Base-by-base conservation (phyloP, 1,139 yeast genomes). In the Nakaseomyces glabratus region DNA sequence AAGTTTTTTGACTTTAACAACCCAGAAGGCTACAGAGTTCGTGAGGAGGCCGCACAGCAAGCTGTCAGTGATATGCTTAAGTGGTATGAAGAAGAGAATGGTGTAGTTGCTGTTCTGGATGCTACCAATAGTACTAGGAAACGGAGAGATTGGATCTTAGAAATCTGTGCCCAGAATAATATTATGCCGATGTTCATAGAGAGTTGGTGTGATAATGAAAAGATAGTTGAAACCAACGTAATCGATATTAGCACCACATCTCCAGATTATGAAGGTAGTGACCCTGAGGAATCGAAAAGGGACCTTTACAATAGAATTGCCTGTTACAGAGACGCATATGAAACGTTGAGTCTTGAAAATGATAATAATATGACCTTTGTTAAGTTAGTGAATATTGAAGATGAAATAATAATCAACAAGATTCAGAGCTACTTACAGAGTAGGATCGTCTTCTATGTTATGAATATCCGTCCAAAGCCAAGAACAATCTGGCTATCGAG, bases 401-500 rank as follows among this genome's bases (percentile, higher is more conserved):
- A 88, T 33, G 94, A 86, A 56, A 86, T 90, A 23, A 75, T 90
- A 36, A 76, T 90, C 52, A 90, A 90, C 61, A 70, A 77, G 44
- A 86, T 90, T 46, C 88, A 84, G 57, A 76, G 90, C 22, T 90
- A 90, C 55, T 67, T 90, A 51, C 94, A 90, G 58, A 79, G 93
- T 42, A 73, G 97, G 46, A 88, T 90, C 44, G 97, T 88, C 14
- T 90, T 88, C 61, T 90, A 86, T 56, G 85, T 90, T 32, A 88
- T 90, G 95, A 90, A 90, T 52, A 66, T 90, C 48, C 96, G 88
- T 59, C 84, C 86, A 46, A 84, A 84, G 56, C 95, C 95, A 21
- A 71, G 97, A 47, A 72, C 80, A 44, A 86, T 90, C 43, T 90
- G 94, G 88, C 68, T 90, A 36, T 82, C 95, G 33, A 73, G 98